Percentiles rank a stretch among this genome's conserved stretches.
These are phyloP conservation scores for Chaetomium sp. DNA, from an alignment of 2,329 filamentous ascomycete genomes.

Conservation along the genomic window DNA sequence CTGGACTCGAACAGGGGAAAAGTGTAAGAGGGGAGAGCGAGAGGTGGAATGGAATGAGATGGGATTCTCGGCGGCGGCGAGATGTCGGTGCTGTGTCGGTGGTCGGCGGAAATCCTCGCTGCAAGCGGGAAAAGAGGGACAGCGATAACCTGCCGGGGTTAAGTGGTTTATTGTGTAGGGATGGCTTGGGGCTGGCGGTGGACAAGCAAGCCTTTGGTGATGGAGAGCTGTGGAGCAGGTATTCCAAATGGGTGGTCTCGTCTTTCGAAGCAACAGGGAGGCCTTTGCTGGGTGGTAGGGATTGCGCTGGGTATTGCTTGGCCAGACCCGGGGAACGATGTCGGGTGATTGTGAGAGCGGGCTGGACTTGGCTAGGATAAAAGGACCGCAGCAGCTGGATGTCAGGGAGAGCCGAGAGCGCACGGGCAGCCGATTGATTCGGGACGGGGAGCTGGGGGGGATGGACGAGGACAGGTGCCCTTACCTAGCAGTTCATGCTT, in stretches of 20 bases:
- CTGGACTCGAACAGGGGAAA: not conserved
- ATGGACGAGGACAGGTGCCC: constrained; percentile 10
- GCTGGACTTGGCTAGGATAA: constrained; percentile 9
- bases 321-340: constrained; percentile 11
- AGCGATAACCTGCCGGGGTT: constrained; percentile 15
- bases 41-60: not conserved
- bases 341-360: not conserved
- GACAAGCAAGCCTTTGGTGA: constrained; percentile 27
- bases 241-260: constrained; percentile 26
- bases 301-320: constrained; percentile 17
- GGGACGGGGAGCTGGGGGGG: constrained; percentile 7
- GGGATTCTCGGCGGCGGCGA: constrained; percentile 22
- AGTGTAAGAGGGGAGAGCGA: not conserved
- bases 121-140: constrained; percentile 23
- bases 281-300: constrained; percentile 21
- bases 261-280: constrained; percentile 15
- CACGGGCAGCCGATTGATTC: constrained; percentile 22
- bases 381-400: constrained; percentile 7
- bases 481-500: constrained; percentile 21
- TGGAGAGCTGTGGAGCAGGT: constrained; percentile 31
- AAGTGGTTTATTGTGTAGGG: not conserved
- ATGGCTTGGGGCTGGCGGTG: constrained; percentile 23
- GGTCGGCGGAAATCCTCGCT: constrained; percentile 25
- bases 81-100: constrained; percentile 15
- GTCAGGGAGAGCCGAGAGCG: constrained; percentile 13